A percentile compares a stretch with the other conserved stretches of the same genome.
Conservation (phyloP, 2,329 filamentous ascomycete genomes). For the Cadophora malorum region DNA sequence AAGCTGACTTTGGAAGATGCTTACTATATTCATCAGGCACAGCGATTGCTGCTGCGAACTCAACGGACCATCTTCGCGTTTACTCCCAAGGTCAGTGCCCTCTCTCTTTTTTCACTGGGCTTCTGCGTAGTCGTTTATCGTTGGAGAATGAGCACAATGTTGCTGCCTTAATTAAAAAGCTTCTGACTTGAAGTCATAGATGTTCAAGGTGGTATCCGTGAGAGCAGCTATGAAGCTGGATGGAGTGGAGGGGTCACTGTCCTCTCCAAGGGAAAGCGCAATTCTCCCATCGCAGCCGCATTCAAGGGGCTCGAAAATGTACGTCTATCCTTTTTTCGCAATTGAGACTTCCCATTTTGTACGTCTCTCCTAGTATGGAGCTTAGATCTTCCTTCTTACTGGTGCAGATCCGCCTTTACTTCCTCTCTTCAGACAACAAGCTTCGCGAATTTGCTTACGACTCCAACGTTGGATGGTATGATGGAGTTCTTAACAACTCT, state of each 20-base stretch:
- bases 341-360: not conserved
- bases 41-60: conserved; percentile 18
- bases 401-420: conserved; percentile 22
- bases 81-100: conserved; percentile 16
- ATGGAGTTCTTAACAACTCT: conserved; percentile 13
- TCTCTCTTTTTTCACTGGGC: not conserved
- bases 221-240: conserved; percentile 21
- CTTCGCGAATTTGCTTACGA: conserved; percentile 22
- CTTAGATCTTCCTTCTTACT: not conserved
- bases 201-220: conserved; percentile 10
- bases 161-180: not conserved
- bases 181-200: not conserved
- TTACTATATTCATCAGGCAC: conserved; percentile 1
- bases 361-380: too few relatives aligned
- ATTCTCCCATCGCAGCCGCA: conserved; percentile 18
- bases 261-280: conserved; percentile 8
- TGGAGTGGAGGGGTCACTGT: conserved; percentile 12
- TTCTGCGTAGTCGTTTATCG: too few relatives aligned
- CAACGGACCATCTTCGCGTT: conserved; percentile 16
- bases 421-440: conserved; percentile 20
- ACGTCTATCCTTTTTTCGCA: not conserved
- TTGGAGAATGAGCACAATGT: too few relatives aligned
- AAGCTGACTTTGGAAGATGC: not conserved
- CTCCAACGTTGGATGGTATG: conserved; percentile 19
- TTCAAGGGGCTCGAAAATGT: conserved; percentile 20